Conservation (phyloP, 352 stramenopile genomes). For the Pythium volutum region DNA sequence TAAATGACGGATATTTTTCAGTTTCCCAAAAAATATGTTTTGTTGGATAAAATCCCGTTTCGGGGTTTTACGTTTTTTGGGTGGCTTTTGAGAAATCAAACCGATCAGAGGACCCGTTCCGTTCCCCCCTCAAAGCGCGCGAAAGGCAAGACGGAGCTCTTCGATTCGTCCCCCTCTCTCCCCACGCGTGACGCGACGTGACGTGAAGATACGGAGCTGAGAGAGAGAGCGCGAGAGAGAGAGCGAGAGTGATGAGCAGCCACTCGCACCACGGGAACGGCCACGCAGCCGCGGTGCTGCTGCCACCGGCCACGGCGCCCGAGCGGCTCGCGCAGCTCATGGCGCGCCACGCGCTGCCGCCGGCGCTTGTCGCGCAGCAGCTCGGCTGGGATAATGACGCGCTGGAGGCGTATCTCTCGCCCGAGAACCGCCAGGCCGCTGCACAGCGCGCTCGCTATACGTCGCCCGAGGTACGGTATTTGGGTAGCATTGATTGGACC, state of each 20-base stretch:
- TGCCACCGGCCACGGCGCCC: slow-evolving; percentile 30
- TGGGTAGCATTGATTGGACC: background rate
- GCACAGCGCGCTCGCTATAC: slow-evolving; percentile 31
- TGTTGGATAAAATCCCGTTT: slow-evolving; percentile 3
- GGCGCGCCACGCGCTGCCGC: slow-evolving; percentile 43
- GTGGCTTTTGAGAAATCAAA: slow-evolving; percentile 23
- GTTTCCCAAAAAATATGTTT: too few species aligned
- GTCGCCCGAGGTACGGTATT: slow-evolving; percentile 1
- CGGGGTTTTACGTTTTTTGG: slow-evolving; percentile 12
- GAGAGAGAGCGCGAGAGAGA: too few species aligned
- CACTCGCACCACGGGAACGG: slow-evolving; percentile 32
- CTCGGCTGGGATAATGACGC: slow-evolving; percentile 51
- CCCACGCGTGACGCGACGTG: background rate
- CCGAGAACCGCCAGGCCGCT: slow-evolving; percentile 37
- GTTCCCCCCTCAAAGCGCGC: slow-evolving; percentile 27
- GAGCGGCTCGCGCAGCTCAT: slow-evolving; percentile 65
- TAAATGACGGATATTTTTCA: background rate
- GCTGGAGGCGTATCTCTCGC: slow-evolving; percentile 49
- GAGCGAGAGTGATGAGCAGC: slow-evolving; percentile 21
- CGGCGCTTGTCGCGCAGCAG: slow-evolving; percentile 45
- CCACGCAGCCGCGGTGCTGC: slow-evolving; percentile 14
- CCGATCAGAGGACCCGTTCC: slow-evolving; percentile 1
- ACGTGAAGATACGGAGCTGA: too few species aligned
- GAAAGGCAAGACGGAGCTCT: slow-evolving; percentile 8
- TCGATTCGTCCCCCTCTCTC: background rate